A percentile compares a stretch with the other conserved stretches of the same genome.
Conservation (phyloP, 2,329 filamentous ascomycete species). For the Colletotrichum spinosum region DNA sequence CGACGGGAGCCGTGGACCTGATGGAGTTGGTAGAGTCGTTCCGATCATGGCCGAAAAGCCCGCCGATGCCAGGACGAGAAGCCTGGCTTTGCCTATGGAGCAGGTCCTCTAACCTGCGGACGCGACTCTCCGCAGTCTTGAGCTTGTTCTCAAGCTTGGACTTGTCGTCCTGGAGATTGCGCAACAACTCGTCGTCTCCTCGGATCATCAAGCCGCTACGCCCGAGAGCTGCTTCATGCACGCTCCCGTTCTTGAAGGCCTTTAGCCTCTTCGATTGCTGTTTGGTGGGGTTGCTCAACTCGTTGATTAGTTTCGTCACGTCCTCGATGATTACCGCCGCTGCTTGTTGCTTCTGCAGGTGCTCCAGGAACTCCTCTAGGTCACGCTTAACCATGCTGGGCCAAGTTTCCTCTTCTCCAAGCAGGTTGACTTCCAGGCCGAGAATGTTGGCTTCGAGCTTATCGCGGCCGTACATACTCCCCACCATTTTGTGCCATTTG, state of each 20-base stretch:
- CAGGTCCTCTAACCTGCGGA: slow-evolving; percentile 91
- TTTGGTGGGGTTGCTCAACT: slow-evolving; percentile 84
- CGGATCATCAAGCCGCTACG: slow-evolving; percentile 86
- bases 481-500: slow-evolving; percentile 90
- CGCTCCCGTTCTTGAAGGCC: slow-evolving; percentile 95
- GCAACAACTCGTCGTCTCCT: slow-evolving; percentile 86
- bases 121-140: slow-evolving; percentile 87
- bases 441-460: slow-evolving; percentile 75
- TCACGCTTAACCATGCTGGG: slow-evolving; percentile 81
- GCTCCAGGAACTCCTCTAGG: slow-evolving; percentile 77
- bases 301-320: slow-evolving; percentile 79
- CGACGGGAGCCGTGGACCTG: slow-evolving; percentile 50
- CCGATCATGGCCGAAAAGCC: slow-evolving; percentile 65
- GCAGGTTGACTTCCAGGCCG: slow-evolving; percentile 86
- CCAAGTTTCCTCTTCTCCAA: slow-evolving; percentile 84
- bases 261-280: slow-evolving; percentile 89
- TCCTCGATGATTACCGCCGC: slow-evolving; percentile 77
- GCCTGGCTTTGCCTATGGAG: slow-evolving; percentile 83
- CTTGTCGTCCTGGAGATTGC: slow-evolving; percentile 86
- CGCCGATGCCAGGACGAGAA: slow-evolving; percentile 64
- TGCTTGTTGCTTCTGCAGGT: slow-evolving; percentile 72
- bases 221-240: slow-evolving; percentile 91
- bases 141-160: slow-evolving; percentile 77
- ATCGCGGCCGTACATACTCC: slow-evolving; percentile 77
- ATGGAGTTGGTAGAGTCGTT: slow-evolving; percentile 63